Percentiles rank a stretch among this genome's conserved stretches.
phyloP scores from a whole-genome alignment of 768 basidiomycete genomes.

The Lentinula sp. region DNA sequence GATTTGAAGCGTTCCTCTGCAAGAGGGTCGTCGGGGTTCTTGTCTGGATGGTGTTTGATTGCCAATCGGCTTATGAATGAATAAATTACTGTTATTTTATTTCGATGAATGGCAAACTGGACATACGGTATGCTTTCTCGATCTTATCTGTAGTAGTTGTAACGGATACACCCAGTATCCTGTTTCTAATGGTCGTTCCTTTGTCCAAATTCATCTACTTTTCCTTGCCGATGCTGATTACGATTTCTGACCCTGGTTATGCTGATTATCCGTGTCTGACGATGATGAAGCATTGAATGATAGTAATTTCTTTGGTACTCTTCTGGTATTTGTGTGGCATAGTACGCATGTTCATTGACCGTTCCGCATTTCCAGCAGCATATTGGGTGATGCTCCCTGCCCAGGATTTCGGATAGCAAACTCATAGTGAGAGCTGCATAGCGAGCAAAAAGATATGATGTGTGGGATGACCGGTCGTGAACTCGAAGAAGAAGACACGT shows the following conservation, averaged over 20 bases:
- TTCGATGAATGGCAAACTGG: not conserved
- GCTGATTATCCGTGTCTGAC: not conserved
- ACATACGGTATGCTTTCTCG: conserved; percentile 82
- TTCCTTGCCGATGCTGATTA: conserved; percentile 26
- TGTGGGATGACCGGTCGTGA: conserved; percentile 65
- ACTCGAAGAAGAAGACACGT: conserved; percentile 13
- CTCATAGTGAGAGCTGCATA: conserved; percentile 53
- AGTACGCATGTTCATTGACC: conserved; percentile 59
- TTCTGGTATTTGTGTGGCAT: conserved; percentile 51
- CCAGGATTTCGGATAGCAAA: conserved; percentile 63
- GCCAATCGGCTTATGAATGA: conserved; percentile 59
- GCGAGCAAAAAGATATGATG: conserved; percentile 53
- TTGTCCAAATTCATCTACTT: conserved; percentile 80
- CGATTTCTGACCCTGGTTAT: conserved; percentile 10
- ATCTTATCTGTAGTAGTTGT: conserved; percentile 78
- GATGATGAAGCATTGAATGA: conserved; percentile 12
- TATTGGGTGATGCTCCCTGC: conserved; percentile 51
- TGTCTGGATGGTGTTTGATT: conserved; percentile 90
- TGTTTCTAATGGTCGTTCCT: conserved; percentile 83
- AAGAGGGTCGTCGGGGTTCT: conserved; percentile 80
- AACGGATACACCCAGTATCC: conserved; percentile 76
- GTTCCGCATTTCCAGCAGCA: conserved; percentile 66
- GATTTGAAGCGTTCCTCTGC: conserved; percentile 89
- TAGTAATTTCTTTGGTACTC: conserved; percentile 11
- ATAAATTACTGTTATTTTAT: not conserved